phyloP scores from a whole-genome alignment of 129 eudicot species.

The Flaveria robusta region DNA sequence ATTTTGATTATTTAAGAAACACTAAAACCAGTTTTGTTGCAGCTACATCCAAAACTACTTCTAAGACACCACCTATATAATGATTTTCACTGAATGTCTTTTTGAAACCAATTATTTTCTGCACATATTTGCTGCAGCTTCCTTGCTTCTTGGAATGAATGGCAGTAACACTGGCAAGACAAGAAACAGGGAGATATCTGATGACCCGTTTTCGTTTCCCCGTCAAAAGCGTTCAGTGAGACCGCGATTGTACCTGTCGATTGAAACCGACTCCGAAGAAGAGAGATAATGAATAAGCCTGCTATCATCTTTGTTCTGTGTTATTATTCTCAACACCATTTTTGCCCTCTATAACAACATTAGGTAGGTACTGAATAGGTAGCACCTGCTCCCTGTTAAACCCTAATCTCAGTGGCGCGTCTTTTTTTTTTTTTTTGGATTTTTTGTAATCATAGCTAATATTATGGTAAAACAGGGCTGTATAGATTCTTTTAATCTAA shows the following conservation, averaged over 20 bases:
- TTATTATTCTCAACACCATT: slow-evolving; percentile 29
- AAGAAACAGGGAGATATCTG: slow-evolving; percentile 63
- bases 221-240: slow-evolving; percentile 82
- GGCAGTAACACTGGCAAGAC: slow-evolving; percentile 48
- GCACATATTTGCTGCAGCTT: slow-evolving; percentile 47
- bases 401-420: slow-evolving; percentile 15
- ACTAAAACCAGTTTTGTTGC: background rate
- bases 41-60: background rate
- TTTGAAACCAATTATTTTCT: slow-evolving; percentile 19
- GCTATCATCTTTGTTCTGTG: background rate
- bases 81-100: background rate
- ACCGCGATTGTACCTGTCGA: slow-evolving; percentile 66
- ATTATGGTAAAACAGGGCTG: slow-evolving; percentile 31
- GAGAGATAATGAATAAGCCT: slow-evolving; percentile 21
- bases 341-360: slow-evolving; percentile 21
- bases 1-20: background rate
- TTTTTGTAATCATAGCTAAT: background rate
- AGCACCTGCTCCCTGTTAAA: slow-evolving; percentile 23
- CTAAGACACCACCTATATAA: background rate
- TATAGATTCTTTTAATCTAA: slow-evolving; percentile 24
- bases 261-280: slow-evolving; percentile 79
- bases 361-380: slow-evolving; percentile 5
- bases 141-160: slow-evolving; percentile 69
- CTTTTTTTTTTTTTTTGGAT: background rate
- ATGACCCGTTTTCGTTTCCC: slow-evolving; percentile 69